phyloP scores from a whole-genome alignment of 75 land plant genomes.

The Pinus albicaulis region DNA sequence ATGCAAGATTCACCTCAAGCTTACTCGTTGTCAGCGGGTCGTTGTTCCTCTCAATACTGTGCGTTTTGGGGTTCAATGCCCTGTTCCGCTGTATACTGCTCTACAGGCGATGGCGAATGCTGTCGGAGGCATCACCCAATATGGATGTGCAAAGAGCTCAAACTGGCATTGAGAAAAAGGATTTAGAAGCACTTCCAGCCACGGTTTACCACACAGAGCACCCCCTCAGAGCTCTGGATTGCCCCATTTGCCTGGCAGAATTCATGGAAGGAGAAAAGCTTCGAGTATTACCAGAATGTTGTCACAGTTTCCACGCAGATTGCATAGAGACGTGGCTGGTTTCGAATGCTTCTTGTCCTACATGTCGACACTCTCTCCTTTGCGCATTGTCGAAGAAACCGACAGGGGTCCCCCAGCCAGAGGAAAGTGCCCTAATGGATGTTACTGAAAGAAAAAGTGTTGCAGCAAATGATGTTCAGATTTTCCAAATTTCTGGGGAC shows the following conservation, averaged over 20 bases:
- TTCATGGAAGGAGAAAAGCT: constrained; percentile 20
- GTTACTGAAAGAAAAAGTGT: too few relatives aligned
- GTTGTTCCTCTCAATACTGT: constrained; percentile 49
- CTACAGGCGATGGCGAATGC: constrained; percentile 19
- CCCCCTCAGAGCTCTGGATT: background rate
- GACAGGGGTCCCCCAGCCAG: too few relatives aligned
- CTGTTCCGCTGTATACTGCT: constrained; percentile 42
- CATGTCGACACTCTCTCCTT: too few relatives aligned
- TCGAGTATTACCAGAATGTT: constrained; percentile 18
- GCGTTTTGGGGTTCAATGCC: constrained; percentile 52
- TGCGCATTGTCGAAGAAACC: too few relatives aligned
- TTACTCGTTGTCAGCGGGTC: constrained; percentile 60
- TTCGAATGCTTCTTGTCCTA: background rate
- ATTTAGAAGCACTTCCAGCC: constrained; percentile 32
- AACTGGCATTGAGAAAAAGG: constrained; percentile 38
- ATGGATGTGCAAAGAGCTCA: constrained; percentile 3
- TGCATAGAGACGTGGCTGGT: constrained; percentile 29
- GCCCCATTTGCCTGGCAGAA: constrained; percentile 32
- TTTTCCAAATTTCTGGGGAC: too few relatives aligned
- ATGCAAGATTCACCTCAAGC: constrained; percentile 39
- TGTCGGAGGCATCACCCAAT: constrained; percentile 10
- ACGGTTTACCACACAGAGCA: constrained; percentile 17
- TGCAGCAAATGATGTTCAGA: too few relatives aligned
- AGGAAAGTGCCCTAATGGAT: too few relatives aligned
- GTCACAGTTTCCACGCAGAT: constrained; percentile 24